Conservation (phyloP, 2,329 filamentous ascomycete species). For the Bimuria novae-zelandiae region DNA sequence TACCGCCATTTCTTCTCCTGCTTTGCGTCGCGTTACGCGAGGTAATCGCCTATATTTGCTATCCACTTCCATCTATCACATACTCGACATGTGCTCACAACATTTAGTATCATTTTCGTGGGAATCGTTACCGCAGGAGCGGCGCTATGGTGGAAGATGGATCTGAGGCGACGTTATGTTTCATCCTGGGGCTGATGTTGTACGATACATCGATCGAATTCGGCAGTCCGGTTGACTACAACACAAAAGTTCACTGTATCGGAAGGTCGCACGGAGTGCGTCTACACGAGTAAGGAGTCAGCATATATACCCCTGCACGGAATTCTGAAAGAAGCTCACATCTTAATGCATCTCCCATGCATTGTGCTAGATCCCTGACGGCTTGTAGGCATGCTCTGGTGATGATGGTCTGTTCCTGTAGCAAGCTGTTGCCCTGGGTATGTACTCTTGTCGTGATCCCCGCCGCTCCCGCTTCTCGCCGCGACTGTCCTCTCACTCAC, state of each 20-base stretch:
- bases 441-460: not conserved
- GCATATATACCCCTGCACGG: slow-evolving; percentile 6
- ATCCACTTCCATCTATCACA: not conserved
- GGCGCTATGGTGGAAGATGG: slow-evolving; percentile 1
- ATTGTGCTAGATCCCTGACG: slow-evolving; percentile 1
- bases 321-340: not conserved
- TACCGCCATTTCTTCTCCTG: not conserved
- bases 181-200: not conserved
- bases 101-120: not conserved
- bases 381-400: not conserved
- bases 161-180: not conserved
- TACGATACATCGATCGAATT: not conserved
- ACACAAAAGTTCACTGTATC: not conserved
- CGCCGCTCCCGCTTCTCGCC: not conserved
- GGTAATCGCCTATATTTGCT: slow-evolving; percentile 2
- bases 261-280: not conserved
- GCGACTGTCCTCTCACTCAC: not conserved
- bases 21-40: not conserved
- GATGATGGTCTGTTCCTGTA: not conserved
- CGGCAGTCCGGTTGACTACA: not conserved
- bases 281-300: slow-evolving; percentile 3
- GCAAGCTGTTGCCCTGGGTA: not conserved
- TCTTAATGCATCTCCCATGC: not conserved
- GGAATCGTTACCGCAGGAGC: not conserved
- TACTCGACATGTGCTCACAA: slow-evolving; percentile 1